phyloP scores from a whole-genome alignment of 2,329 filamentous ascomycete species.

The Trichoderma citrinoviride region DNA sequence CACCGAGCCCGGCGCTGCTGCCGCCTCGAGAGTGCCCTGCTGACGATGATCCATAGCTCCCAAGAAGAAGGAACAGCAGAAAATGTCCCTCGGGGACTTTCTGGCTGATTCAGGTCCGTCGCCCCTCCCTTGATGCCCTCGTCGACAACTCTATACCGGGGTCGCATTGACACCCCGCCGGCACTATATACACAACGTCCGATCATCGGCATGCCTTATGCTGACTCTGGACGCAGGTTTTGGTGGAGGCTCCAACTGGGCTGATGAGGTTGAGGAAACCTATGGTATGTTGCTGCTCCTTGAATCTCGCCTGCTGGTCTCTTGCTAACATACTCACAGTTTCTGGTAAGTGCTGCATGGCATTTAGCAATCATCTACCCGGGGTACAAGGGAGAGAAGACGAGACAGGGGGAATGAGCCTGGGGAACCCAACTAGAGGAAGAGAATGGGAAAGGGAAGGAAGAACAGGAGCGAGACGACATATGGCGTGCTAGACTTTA shows the following conservation, averaged over 20 bases:
- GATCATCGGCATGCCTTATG: slow-evolving; percentile 21
- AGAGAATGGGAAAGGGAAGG: background rate
- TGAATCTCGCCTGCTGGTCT: background rate
- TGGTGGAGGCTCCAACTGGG: slow-evolving; percentile 75
- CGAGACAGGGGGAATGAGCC: background rate
- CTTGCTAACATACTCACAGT: slow-evolving; percentile 35
- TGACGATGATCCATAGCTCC: slow-evolving; percentile 60
- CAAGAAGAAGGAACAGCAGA: slow-evolving; percentile 90
- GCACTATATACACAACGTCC: slow-evolving; percentile 32
- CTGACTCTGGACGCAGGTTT: slow-evolving; percentile 40
- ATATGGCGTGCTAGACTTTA: slow-evolving; percentile 1
- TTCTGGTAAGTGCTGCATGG: slow-evolving; percentile 34
- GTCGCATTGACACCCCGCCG: slow-evolving; percentile 26
- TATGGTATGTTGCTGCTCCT: slow-evolving; percentile 56
- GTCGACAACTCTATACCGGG: slow-evolving; percentile 24
- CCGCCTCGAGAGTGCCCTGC: background rate
- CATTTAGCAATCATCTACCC: background rate
- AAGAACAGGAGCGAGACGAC: no score
- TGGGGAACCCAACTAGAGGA: background rate
- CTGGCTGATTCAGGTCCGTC: slow-evolving; percentile 78
- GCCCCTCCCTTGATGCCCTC: slow-evolving; percentile 27
- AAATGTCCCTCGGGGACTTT: slow-evolving; percentile 97
- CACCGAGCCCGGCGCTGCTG: slow-evolving; percentile 20
- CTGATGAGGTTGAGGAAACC: slow-evolving; percentile 95
- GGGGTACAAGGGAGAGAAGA: background rate